Base-by-base conservation (phyloP, 495 filamentous ascomycete genomes). In the Friedmanniomyces endolithicus region DNA sequence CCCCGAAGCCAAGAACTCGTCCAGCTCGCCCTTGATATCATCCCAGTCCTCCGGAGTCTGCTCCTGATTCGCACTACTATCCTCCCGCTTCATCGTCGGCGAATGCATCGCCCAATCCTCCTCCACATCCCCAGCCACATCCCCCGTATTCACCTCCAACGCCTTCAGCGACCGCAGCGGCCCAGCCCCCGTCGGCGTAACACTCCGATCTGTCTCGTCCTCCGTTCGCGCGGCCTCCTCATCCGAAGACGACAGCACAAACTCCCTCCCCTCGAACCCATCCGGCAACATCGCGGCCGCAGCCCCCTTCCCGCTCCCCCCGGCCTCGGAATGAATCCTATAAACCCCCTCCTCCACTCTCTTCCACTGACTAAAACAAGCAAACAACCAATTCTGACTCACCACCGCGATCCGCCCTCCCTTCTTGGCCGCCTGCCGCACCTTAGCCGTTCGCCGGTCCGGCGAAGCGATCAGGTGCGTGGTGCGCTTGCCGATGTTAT, bases 381-480 rank as follows among this genome's bases (percentile, higher is more conserved):
- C 85, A 27, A 82, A 72, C 29, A 99, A 78, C 92, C 92, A 99
- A 59, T 86, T 83, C 27, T 85, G 84, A 56, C 80, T 85, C 50
- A 99, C 90, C 48, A 99, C 90, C 65, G 88, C 87, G 69, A 97
- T 82, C 20, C 74, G 62, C 3, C 79, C 79, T 19, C 80, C 79
- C 23, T 62, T 57, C 40, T 81, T 76, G 14, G 78, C 75, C 6
- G 92, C 92, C 69, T 86, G 82, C 24, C 81, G 78, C 40, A 96
- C 86, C 68, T 98, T 98, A 34, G 83, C 79, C 8, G 90, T 96
- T n/a, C 65, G 62, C 1, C 90, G 80, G 49, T 87, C 85, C 19
- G 85, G 78, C 7, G 80, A 80, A 48, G 83, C 82, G 43, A 88
- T 76, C 8, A 88, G 70, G 60, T 88, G 84, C 3, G 84, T 87